Evolutionary conservation across 1,284 basidiomycete genomes (phyloP).

Genomic region (Ganoderma leucocontextum): DNA sequence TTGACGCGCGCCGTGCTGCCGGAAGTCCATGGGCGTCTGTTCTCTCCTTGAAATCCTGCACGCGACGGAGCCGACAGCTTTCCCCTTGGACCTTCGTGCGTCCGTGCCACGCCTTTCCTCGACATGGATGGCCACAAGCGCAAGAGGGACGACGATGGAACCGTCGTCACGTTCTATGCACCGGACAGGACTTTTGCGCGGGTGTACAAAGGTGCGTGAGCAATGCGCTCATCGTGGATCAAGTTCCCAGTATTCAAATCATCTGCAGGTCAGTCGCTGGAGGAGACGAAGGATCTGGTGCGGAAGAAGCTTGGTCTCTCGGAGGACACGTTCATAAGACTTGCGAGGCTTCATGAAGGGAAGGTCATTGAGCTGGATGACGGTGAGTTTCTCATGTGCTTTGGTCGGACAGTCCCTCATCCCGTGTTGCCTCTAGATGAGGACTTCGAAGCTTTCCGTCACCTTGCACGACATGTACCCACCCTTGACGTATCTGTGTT

Average conservation of each 20-base stretch:
- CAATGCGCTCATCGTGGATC: not conserved
- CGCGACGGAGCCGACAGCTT: conserved; percentile 11
- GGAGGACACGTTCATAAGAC: conserved; percentile 48
- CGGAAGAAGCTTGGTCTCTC: conserved; percentile 65
- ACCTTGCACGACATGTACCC: conserved; percentile 47
- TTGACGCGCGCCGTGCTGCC: conserved; percentile 26
- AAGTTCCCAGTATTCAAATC: not conserved
- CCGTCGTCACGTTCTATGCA: conserved; percentile 41
- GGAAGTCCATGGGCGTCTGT: conserved; percentile 24
- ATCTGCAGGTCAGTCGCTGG: conserved; percentile 62
- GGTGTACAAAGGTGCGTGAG: conserved; percentile 41
- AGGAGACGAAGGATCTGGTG: conserved; percentile 62
- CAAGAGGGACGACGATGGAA: conserved; percentile 49
- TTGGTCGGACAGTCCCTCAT: conserved; percentile 11
- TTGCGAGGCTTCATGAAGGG: conserved; percentile 65
- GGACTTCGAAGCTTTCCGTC: conserved; percentile 76
- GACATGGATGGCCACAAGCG: conserved; percentile 53
- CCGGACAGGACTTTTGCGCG: conserved; percentile 40
- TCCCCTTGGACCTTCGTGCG: conserved; percentile 15
- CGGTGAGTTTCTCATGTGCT: conserved; percentile 51
- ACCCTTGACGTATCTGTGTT: conserved; percentile 51
- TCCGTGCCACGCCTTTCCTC: conserved; percentile 11
- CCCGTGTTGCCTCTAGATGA: conserved; percentile 56
- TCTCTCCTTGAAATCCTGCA: conserved; percentile 20
- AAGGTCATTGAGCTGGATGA: conserved; percentile 73